A percentile compares a stretch with the other conserved stretches of the same genome.
These are phyloP conservation scores for Ambrosia trifida DNA, from an alignment of 129 eudicot species.

Conservation along the genomic window DNA sequence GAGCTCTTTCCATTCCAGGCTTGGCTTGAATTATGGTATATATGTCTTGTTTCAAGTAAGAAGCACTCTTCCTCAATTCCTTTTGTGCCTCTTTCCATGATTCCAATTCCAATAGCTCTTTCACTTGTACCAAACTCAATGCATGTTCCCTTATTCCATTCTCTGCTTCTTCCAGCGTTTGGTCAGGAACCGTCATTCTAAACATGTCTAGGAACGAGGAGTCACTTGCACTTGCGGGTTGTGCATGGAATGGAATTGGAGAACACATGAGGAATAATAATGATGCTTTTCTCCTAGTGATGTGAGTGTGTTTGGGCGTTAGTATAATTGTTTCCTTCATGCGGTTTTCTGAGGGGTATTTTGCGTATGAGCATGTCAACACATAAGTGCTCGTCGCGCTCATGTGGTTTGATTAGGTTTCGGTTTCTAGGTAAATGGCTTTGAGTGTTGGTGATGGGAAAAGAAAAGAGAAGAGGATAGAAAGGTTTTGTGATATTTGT, in stretches of 20 bases:
- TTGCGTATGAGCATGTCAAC: slow-evolving; percentile 11
- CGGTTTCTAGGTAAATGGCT: slow-evolving; percentile 17
- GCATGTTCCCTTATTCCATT: slow-evolving; percentile 54
- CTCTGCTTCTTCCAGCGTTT: slow-evolving; percentile 73
- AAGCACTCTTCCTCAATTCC: slow-evolving; percentile 52
- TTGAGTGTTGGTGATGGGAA: slow-evolving; percentile 5
- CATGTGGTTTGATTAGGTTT: slow-evolving; percentile 16
- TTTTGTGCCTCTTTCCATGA: slow-evolving; percentile 80
- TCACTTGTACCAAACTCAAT: slow-evolving; percentile 46
- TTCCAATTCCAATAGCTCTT: slow-evolving; percentile 48
- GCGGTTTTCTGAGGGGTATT: not conserved
- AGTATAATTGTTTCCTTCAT: not conserved
- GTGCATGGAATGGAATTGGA: slow-evolving; percentile 22
- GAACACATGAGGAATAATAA: slow-evolving; percentile 9
- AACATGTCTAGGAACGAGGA: slow-evolving; percentile 52
- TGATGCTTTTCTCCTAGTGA: slow-evolving; percentile 31
- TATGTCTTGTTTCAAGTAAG: slow-evolving; percentile 67
- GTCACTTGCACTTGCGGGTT: slow-evolving; percentile 28
- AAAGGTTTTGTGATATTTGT: slow-evolving; percentile 5
- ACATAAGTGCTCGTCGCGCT: not conserved
- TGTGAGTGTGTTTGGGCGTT: not conserved
- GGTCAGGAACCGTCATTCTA: slow-evolving; percentile 72
- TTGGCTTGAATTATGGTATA: slow-evolving; percentile 70
- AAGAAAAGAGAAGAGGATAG: slow-evolving; percentile 1
- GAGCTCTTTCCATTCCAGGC: slow-evolving; percentile 60